Evolutionary conservation across 352 stramenopile genomes (phyloP).

Genomic region (Phytopythium delawarense): DNA sequence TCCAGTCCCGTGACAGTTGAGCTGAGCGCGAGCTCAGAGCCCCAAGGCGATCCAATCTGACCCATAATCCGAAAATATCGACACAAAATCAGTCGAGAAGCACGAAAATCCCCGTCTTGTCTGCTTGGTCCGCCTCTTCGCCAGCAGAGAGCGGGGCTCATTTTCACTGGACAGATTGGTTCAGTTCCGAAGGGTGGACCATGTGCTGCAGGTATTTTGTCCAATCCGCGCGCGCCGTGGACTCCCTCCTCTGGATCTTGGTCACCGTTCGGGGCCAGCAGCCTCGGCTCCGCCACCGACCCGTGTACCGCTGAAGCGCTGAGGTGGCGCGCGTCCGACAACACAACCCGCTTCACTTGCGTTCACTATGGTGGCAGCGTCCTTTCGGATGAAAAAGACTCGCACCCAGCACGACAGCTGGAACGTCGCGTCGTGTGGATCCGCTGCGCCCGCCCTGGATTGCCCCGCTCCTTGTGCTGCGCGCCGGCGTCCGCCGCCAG

Average conservation of each 20-base stretch:
- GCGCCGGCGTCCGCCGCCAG: not conserved
- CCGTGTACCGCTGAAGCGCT: not conserved
- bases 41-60: not conserved
- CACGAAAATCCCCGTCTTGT: not conserved
- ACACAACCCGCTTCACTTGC: not conserved
- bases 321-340: not conserved
- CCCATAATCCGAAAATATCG: not conserved
- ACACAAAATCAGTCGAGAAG: not conserved
- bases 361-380: not conserved
- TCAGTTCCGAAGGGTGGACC: not conserved
- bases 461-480: not conserved
- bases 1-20: too few relatives aligned
- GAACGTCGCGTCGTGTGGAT: constrained; percentile 5
- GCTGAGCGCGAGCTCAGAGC: too few relatives aligned
- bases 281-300: not conserved
- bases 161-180: not conserved
- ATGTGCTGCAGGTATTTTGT: not conserved
- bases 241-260: not conserved
- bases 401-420: not conserved
- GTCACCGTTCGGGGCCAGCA: not conserved
- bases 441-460: not conserved
- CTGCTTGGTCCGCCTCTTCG: constrained; percentile 1
- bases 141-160: not conserved
- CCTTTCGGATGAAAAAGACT: not conserved
- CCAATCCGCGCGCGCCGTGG: not conserved